phyloP scores from a whole-genome alignment of 306 rosid genomes.

The Quercus robur region DNA sequence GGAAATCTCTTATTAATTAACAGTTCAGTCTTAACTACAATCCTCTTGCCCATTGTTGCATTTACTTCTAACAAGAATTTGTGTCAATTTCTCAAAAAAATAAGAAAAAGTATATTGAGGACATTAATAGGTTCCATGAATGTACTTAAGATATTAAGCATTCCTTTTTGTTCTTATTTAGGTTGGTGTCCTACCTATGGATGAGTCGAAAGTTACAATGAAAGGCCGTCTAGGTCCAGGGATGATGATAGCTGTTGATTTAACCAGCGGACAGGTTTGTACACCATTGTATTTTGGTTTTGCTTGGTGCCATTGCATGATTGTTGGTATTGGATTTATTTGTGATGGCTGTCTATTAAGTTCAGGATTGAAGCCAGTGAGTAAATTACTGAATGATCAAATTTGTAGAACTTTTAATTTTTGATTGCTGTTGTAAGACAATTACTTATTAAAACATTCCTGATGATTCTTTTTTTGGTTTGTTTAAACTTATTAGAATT shows the following conservation, averaged over 20 bases:
- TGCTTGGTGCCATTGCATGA: background rate
- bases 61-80: background rate
- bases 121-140: background rate
- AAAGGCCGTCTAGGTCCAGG: slow-evolving; percentile 99
- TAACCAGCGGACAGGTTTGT: slow-evolving; percentile 82
- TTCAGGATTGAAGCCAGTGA: background rate
- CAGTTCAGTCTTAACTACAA: background rate
- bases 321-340: background rate
- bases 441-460: background rate
- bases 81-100: background rate
- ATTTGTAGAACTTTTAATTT: slow-evolving; percentile 12
- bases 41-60: background rate
- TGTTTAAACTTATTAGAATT: background rate
- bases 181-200: slow-evolving; percentile 97
- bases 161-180: slow-evolving; percentile 25
- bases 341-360: background rate
- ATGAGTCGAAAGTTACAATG: slow-evolving; percentile 88
- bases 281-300: slow-evolving; percentile 4
- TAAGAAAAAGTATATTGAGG: background rate
- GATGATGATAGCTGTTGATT: slow-evolving; percentile 97
- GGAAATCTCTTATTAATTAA: background rate
- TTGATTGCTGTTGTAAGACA: background rate
- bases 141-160: slow-evolving; percentile 15
- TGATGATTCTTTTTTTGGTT: background rate
- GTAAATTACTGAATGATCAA: slow-evolving; percentile 16